Evolutionary conservation across 2,329 filamentous ascomycete genomes (phyloP), one percentile per base, ranked within the genome.

Genomic region (Ampelomyces quisqualis): DNA sequence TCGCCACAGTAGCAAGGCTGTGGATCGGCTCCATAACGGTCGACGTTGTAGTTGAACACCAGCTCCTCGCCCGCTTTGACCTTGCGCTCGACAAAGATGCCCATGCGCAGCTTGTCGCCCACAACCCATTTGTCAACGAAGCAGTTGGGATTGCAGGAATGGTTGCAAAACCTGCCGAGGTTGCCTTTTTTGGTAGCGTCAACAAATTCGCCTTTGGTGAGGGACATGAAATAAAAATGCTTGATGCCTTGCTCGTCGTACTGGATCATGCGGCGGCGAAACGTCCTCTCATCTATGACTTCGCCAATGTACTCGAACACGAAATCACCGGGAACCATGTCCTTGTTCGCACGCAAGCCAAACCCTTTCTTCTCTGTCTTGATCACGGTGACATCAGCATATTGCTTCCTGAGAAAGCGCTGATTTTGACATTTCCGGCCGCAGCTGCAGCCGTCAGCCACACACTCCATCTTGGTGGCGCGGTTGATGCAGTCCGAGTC

Each of bases 121-220:
- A 98, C 90, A 44, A 97, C 90, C 93, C 93, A 98, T 73, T 98
- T 98, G 77, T 98, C 93, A 51, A 98, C 91, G 70, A 95, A 97
- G 72, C 90, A 97, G 65, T 98, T 98, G 13, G 93, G 93, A 67
- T 93, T 95, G 78, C 93, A 98, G 7, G 93, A 97, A 69, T 98
- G 93, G 63, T 98, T 98, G 79, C 93, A 98, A 65, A 98, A 98
- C 20, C 93, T 85, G 36, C 90, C 93, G 5, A 98, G 79, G 56
- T 97, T 97, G 35, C 93, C 93, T 67, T 89, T 95, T 66, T 93
- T 95, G 7, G 93, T 98, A 15, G 93, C 93, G 71, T 98, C 93
- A 44, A 98, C 90, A 64, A 97, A 98, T 68, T 97, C 93, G 60
- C 84, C 88, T 68, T 95, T 95, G 64, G 83, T 95, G 48, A 98